These are phyloP conservation scores for Yarrowia galli DNA, from an alignment of 1,139 yeast genomes.

Conservation along the genomic window DNA sequence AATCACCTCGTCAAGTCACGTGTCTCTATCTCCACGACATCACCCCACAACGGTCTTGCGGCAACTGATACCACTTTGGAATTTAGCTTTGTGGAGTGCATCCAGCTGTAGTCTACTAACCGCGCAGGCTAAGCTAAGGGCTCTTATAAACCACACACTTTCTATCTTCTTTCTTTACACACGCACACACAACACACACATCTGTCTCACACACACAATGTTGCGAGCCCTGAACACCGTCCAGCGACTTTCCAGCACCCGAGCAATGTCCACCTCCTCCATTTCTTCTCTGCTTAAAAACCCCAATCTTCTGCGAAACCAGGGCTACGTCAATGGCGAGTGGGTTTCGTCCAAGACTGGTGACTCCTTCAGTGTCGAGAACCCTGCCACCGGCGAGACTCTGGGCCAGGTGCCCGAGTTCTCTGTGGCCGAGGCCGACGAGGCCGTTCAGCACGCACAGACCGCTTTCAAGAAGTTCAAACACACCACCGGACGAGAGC, in stretches of 20 bases:
- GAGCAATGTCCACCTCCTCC: conserved; percentile 39
- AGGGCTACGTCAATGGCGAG: conserved; percentile 72
- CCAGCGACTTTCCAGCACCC: conserved; percentile 24
- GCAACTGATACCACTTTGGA: conserved; percentile 17
- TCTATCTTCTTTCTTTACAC: neutral
- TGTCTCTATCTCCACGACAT: neutral
- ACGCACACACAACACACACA: too few species aligned
- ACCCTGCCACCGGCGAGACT: conserved; percentile 73
- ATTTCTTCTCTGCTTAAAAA: conserved; percentile 54
- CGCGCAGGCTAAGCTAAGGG: conserved; percentile 14
- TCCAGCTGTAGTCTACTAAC: neutral
- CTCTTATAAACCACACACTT: neutral
- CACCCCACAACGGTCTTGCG: conserved; percentile 3
- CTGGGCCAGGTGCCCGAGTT: conserved; percentile 67
- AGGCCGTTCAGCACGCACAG: conserved; percentile 65
- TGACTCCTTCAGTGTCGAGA: conserved; percentile 67
- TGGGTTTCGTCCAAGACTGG: conserved; percentile 64
- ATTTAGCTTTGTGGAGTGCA: conserved; percentile 29
- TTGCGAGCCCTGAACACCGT: conserved; percentile 22
- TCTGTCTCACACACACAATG: conserved; percentile 5
- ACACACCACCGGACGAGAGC: conserved; percentile 66
- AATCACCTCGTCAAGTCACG: neutral
- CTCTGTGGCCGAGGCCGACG: conserved; percentile 55
- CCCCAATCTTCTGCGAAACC: conserved; percentile 62
- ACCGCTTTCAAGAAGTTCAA: conserved; percentile 66